Conservation (phyloP, 345 rosid species). For the Diplotaxis tenuifolia region DNA sequence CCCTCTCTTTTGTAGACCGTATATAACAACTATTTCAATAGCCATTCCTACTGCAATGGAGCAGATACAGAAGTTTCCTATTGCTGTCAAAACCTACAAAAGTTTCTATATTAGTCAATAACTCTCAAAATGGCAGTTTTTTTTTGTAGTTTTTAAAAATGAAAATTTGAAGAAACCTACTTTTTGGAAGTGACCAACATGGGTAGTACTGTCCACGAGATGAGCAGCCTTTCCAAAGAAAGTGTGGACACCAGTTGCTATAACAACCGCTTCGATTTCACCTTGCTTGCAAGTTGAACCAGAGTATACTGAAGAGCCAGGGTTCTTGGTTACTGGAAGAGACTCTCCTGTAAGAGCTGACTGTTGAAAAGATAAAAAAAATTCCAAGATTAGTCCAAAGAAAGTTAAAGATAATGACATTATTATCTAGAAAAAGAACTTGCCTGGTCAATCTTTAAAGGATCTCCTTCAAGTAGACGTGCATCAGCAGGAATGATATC, state of each 20-base stretch:
- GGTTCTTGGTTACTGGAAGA: conserved; percentile 66
- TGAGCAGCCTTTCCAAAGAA: conserved; percentile 96
- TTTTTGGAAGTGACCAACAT: conserved; percentile 90
- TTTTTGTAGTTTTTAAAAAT: not conserved
- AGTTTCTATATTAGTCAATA: not conserved
- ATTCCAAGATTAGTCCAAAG: not conserved
- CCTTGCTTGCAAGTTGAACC: conserved; percentile 95
- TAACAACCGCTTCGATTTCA: conserved; percentile 88
- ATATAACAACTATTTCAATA: conserved; percentile 62
- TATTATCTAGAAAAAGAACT: not conserved
- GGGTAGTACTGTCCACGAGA: conserved; percentile 78
- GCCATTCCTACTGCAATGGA: conserved; percentile 83
- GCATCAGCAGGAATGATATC: conserved; percentile 73
- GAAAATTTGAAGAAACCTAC: conserved; percentile 37
- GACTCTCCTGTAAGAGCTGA: conserved; percentile 60
- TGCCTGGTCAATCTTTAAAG: conserved; percentile 65
- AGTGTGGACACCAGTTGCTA: conserved; percentile 85
- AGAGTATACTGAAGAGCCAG: conserved; percentile 75
- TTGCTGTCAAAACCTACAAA: conserved; percentile 66
- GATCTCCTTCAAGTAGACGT: conserved; percentile 72
- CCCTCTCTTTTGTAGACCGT: conserved; percentile 50
- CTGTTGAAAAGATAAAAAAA: conserved; percentile 28
- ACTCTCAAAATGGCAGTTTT: not conserved
- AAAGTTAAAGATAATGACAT: not conserved
- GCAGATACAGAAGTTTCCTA: conserved; percentile 95